A percentile compares a stretch with the other conserved stretches of the same genome.
Conservation (phyloP, 495 filamentous ascomycete genomes). For the Aspergillus carlsbadensis region DNA sequence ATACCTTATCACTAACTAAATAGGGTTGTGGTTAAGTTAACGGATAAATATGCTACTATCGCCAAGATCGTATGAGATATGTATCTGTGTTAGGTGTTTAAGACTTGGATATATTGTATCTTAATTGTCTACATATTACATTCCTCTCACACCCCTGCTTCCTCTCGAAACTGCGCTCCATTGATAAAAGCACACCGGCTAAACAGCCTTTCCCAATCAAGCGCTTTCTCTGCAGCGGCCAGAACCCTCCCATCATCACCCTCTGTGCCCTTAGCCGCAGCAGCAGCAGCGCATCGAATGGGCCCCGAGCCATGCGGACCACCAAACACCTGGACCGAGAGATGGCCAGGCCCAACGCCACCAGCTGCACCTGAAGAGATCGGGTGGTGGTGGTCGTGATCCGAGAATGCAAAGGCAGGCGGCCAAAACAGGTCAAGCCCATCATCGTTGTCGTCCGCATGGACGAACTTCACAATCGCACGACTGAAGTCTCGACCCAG, state of each 20-base stretch:
- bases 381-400: too few species aligned
- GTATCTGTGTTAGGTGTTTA: too few species aligned
- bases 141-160: neutral
- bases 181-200: neutral
- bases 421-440: conserved; percentile 1
- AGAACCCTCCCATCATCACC: neutral
- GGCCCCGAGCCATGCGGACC: neutral
- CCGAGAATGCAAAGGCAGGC: conserved; percentile 2
- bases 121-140: too few species aligned
- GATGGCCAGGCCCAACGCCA: neutral
- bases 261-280: neutral
- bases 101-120: too few species aligned
- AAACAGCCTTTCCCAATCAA: neutral
- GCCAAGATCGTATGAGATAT: too few species aligned
- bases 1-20: too few species aligned
- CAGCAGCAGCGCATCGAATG: too few species aligned
- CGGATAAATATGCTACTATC: too few species aligned
- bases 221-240: conserved; percentile 4
- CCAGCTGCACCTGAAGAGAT: neutral
- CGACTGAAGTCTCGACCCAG: conserved; percentile 12
- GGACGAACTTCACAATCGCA: conserved; percentile 1
- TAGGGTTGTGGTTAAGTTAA: too few species aligned
- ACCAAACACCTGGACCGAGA: conserved; percentile 12
- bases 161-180: neutral
- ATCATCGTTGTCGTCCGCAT: neutral